phyloP scores from a whole-genome alignment of 441 rosid species.

The Croton laevigatus region DNA sequence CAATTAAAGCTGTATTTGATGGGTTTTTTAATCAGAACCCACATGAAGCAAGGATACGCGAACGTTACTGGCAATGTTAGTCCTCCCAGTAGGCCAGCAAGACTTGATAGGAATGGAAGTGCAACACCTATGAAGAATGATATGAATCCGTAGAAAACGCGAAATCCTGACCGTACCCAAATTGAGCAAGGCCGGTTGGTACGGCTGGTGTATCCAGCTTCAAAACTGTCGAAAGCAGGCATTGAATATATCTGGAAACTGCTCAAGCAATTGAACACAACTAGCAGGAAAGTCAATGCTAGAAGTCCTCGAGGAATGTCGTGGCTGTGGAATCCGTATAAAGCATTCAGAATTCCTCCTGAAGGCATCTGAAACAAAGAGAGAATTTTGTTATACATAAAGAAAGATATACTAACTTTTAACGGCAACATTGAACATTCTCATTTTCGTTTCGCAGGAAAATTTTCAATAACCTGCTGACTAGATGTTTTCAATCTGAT shows the following conservation, averaged over 20 bases:
- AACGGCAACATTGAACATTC: background rate
- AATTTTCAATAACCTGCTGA: background rate
- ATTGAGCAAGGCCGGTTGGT: slow-evolving; percentile 93
- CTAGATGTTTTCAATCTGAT: background rate
- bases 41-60: slow-evolving; percentile 98
- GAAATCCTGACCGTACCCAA: slow-evolving; percentile 91
- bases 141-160: slow-evolving; percentile 79
- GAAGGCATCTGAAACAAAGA: slow-evolving; percentile 66
- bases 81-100: slow-evolving; percentile 86
- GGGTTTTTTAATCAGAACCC: slow-evolving; percentile 84
- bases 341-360: slow-evolving; percentile 82
- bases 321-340: slow-evolving; percentile 81
- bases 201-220: slow-evolving; percentile 85
- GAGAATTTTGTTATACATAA: background rate
- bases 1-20: slow-evolving; percentile 80
- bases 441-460: background rate
- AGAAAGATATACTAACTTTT: background rate
- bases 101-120: slow-evolving; percentile 86
- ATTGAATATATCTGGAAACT: slow-evolving; percentile 95
- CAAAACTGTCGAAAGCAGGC: slow-evolving; percentile 94
- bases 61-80: slow-evolving; percentile 88
- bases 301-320: slow-evolving; percentile 88
- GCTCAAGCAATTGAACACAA: slow-evolving; percentile 86
- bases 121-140: slow-evolving; percentile 88
- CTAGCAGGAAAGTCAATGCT: slow-evolving; percentile 79